Base-by-base conservation (phyloP, 2,329 filamentous ascomycete genomes). In the Chaetomiaceae sp. region DNA sequence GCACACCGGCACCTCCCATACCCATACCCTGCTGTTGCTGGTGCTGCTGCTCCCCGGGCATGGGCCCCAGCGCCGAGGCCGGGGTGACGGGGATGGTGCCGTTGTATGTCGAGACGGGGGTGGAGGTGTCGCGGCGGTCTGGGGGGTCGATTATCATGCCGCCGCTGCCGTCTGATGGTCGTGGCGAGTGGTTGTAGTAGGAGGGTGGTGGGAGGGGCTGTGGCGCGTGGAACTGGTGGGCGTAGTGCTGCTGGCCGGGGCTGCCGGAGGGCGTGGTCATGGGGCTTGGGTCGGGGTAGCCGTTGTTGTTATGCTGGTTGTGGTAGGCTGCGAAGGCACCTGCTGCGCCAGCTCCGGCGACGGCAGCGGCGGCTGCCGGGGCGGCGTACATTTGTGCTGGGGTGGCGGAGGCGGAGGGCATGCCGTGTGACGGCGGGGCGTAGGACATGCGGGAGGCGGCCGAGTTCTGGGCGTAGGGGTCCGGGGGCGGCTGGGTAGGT, bases 51-150 rank as follows among this genome's bases (percentile, higher is more conserved):
- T 52, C 54, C 6, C 37, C 51, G 1, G 48, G 54, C 39, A 49
- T 49, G 4, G 55, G 27, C 5, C 47, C 47, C n/a, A 57, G 37
- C 3, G 55, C 55, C 3, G 55, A 57, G 6, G 45, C 55, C 14
- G 55, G 55, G 8, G 17, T 27, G 34, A 54, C 51, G 25, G 55
- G 51, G 3, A 27, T 49, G 17, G 38, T 19, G 33, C 43, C 48
- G 40, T 54, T 48, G 48, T 54, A 54, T 5, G 47, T 38, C 1
- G 55, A 57, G 2, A 57, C 51, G 6, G 55, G 55, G 1, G 55
- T 57, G 3, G 51, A 49, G 17, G 20, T 54, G 23, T 31, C 39
- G 15, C 23, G 42, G 20, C 54, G 40, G 45, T 56, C 50, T 1
- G 37, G 31, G 0, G 34, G 37, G 6, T 52, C 53, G 20, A 15